Conservation (phyloP, 345 rosid genomes). For the Arabis alpina region DNA sequence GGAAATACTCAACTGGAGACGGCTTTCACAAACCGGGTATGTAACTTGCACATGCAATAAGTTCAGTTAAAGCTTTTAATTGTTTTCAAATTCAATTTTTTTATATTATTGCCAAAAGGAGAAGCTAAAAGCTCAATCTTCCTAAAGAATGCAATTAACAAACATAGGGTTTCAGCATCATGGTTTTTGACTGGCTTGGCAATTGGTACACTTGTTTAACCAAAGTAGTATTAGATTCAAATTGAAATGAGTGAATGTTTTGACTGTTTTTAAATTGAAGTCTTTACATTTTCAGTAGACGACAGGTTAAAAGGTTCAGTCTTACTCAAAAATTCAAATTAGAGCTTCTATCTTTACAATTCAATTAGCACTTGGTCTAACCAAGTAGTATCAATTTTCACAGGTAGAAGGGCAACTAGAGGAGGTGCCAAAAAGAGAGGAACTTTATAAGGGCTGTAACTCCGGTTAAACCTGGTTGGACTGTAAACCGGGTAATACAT, state of each 20-base stretch:
- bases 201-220: background rate
- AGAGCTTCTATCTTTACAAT: background rate
- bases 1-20: conserved; percentile 79
- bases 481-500: conserved; percentile 35
- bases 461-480: conserved; percentile 34
- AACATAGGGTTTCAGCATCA: background rate
- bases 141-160: background rate
- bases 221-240: background rate
- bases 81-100: background rate
- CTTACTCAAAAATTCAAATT: background rate
- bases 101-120: background rate
- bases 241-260: background rate
- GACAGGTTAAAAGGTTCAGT: background rate
- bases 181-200: conserved; percentile 3
- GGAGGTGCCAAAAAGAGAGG: conserved; percentile 12
- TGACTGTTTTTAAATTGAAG: background rate
- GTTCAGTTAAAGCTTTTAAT: background rate
- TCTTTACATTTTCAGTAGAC: conserved; percentile 7
- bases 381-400: conserved; percentile 9
- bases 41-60: conserved; percentile 31
- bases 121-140: conserved; percentile 10
- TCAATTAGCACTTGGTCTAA: conserved; percentile 18
- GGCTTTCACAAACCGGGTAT: conserved; percentile 92
- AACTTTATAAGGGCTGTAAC: conserved; percentile 17
- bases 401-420: conserved; percentile 30